Conservation (phyloP, 352 stramenopile genomes). For the Phytophthora europaea region DNA sequence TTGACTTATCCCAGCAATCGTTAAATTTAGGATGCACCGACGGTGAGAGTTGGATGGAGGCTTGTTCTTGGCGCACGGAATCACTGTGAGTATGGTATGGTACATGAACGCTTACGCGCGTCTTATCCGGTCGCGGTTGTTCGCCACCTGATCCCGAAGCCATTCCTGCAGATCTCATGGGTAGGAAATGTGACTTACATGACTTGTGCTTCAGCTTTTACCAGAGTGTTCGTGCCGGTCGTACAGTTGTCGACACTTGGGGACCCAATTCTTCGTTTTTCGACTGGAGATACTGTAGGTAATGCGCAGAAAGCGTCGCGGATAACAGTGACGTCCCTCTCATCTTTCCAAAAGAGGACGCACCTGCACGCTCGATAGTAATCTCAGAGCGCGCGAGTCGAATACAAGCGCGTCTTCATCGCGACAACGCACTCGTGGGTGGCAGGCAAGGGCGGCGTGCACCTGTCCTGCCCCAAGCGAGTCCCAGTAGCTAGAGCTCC, state of each 20-base stretch:
- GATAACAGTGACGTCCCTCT: not conserved
- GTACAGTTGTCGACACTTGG: not conserved
- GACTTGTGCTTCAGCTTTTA: conserved; percentile 13
- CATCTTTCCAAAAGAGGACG: not conserved
- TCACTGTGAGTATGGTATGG: conserved; percentile 1
- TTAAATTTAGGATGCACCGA: not conserved
- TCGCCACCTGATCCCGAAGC: conserved; percentile 13
- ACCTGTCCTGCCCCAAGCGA: not conserved
- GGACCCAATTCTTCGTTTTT: conserved; percentile 9
- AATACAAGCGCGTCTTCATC: not conserved
- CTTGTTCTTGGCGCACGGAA: not conserved
- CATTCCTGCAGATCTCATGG: conserved; percentile 12
- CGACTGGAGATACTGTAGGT: conserved; percentile 20
- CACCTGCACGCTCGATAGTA: not conserved
- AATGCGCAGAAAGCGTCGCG: conserved; percentile 7
- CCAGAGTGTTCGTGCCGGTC: not conserved
- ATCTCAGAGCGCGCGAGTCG: not conserved
- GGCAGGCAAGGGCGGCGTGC: not conserved
- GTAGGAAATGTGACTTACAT: not conserved
- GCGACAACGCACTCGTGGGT: not conserved
- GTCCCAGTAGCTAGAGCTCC: not conserved
- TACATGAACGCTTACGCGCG: not conserved
- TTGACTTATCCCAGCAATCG: conserved; percentile 7
- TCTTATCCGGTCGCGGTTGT: not conserved
- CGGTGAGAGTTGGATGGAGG: not conserved